phyloP scores from a whole-genome alignment of 2,329 filamentous ascomycete genomes.

The Colletotrichum chrysophilum region DNA sequence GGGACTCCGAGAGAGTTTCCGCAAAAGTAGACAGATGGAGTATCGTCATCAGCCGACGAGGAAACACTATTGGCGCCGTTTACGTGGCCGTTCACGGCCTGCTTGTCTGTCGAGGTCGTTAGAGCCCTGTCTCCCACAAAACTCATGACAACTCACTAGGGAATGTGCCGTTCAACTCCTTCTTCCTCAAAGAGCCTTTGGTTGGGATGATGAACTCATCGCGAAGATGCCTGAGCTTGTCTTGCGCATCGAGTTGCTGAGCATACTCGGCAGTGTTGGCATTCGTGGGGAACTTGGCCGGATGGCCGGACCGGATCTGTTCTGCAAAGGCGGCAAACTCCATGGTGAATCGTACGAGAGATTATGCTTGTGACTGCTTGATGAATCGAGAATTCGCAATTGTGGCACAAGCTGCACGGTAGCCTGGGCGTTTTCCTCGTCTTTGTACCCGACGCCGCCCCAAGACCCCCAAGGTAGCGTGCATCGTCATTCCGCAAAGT shows the following conservation, averaged over 20 bases:
- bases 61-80: slow-evolving; percentile 25
- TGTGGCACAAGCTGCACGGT: background rate
- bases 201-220: slow-evolving; percentile 80
- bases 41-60: slow-evolving; percentile 34
- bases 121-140: background rate
- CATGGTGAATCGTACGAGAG: slow-evolving; percentile 33
- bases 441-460: slow-evolving; percentile 21
- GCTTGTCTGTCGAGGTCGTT: background rate
- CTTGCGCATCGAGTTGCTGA: slow-evolving; percentile 60
- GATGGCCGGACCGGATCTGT: slow-evolving; percentile 44
- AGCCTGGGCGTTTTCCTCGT: slow-evolving; percentile 7
- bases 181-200: slow-evolving; percentile 72
- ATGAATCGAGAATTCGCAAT: background rate
- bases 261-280: slow-evolving; percentile 55
- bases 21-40: slow-evolving; percentile 72
- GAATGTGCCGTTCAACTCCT: slow-evolving; percentile 53
- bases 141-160: slow-evolving; percentile 38
- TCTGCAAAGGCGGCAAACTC: slow-evolving; percentile 43
- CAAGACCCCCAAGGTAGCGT: background rate
- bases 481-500: slow-evolving; percentile 14
- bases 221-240: slow-evolving; percentile 66
- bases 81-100: slow-evolving; percentile 27
- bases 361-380: background rate
- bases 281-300: slow-evolving; percentile 51
- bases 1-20: slow-evolving; percentile 82